Percentiles rank a stretch among this genome's conserved stretches.
These are phyloP conservation scores for Eremochloa ophiuroides DNA, from an alignment of 176 grass and related monocot species.

Conservation along the genomic window DNA sequence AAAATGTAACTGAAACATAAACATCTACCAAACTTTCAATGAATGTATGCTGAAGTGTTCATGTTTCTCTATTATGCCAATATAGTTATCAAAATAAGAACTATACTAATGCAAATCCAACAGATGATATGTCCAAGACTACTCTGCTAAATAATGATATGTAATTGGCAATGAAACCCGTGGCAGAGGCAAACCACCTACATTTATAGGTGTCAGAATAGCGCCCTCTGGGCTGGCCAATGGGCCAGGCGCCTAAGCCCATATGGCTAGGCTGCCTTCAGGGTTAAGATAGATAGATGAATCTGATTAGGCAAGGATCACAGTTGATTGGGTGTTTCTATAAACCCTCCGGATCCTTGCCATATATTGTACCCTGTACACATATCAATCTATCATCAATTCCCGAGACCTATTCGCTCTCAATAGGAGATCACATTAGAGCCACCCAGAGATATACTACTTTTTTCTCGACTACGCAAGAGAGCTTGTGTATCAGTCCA, in stretches of 20 bases:
- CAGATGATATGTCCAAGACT: neutral
- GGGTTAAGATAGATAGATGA: too few relatives aligned
- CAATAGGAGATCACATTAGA: neutral
- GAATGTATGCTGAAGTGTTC: neutral
- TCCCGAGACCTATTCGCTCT: too few relatives aligned
- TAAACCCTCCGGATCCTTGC: too few relatives aligned
- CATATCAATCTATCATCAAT: too few relatives aligned
- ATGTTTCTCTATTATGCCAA: neutral
- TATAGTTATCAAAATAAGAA: neutral
- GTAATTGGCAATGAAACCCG: neutral
- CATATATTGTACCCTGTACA: too few relatives aligned
- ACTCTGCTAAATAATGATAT: neutral
- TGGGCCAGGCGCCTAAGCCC: too few relatives aligned
- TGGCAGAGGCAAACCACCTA: neutral
- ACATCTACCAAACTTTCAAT: neutral
- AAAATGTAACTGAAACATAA: neutral
- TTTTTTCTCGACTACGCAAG: neutral
- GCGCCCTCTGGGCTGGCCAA: too few relatives aligned
- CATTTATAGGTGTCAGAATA: too few relatives aligned
- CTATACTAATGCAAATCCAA: conserved; percentile 7
- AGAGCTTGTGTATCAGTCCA: neutral
- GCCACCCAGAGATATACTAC: neutral
- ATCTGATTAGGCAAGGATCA: too few relatives aligned
- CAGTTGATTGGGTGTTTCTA: too few relatives aligned
- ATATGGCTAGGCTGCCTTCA: too few relatives aligned